These are phyloP conservation scores for Claviceps quebecensis DNA, from an alignment of 2,329 filamentous ascomycete species.

Conservation along the genomic window DNA sequence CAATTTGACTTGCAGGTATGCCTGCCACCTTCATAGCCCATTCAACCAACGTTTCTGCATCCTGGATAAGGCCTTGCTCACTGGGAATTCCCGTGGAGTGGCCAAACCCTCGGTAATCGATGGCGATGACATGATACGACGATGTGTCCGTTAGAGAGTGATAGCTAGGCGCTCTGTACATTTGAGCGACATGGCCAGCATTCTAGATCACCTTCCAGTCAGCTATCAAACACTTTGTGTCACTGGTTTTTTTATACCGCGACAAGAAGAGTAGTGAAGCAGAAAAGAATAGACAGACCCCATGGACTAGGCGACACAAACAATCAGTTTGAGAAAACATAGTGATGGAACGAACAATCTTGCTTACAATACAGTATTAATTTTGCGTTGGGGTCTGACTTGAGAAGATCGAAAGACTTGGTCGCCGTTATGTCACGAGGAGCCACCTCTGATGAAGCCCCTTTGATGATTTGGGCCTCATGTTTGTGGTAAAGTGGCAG, in stretches of 20 bases:
- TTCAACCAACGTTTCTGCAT: constrained; percentile 59
- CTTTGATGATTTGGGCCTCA: constrained; percentile 44
- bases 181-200: constrained; percentile 72
- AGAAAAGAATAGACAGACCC: constrained; percentile 25
- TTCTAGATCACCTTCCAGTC: constrained; percentile 39
- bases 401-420: constrained; percentile 46
- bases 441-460: constrained; percentile 32
- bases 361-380: constrained; percentile 50
- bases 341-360: constrained; percentile 1
- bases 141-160: constrained; percentile 62
- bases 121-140: constrained; percentile 66
- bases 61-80: constrained; percentile 67
- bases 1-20: constrained; percentile 57
- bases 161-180: constrained; percentile 61
- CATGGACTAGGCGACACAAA: constrained; percentile 36
- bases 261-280: background rate
- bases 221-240: constrained; percentile 19
- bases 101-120: constrained; percentile 86
- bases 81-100: constrained; percentile 66
- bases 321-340: background rate
- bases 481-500: constrained; percentile 61
- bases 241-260: background rate
- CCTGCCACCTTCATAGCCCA: constrained; percentile 53
- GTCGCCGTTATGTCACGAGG: constrained; percentile 37
- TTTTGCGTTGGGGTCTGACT: constrained; percentile 46